Base-by-base conservation (phyloP, 352 stramenopile species). In the Pythium rhizo-oryzae region DNA sequence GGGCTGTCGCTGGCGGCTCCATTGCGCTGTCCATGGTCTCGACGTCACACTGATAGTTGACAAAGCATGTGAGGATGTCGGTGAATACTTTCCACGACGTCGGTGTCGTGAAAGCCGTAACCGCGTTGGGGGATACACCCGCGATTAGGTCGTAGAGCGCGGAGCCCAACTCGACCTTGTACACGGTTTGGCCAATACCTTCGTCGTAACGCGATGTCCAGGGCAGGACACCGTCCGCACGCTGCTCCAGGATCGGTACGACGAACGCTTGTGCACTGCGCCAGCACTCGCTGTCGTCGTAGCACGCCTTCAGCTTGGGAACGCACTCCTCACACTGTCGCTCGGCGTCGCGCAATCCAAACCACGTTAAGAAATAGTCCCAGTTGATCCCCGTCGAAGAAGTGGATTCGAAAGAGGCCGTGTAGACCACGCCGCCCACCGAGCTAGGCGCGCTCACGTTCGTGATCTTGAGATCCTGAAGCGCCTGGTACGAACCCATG, bases 11-110 rank as follows among this genome's bases (percentile, higher is more conserved):
- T 0, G 68, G 68, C 15, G 68, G 56, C 18, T 46, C 37, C 16
- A 52, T 19, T 11, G 68, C 68, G 25, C 43, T 58, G 39, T 46
- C 35, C 62, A 75, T 70, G 43, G 44, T 67, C 51, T 70, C 52
- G 1, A 70, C 21, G 33, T 75, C 68, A 33, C 68, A 75, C 21
- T 2, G 0, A 0, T 9, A 19, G 1, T 8, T 16, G 0, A 9
- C 41, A 33, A 75, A 30, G 47, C 68, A 75, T 21, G 24, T 9
- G 19, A 75, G 33, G 8, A 67, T 55, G 25, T 67, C 62, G 1
- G 56, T 62, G 44, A 70, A 69, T 6, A 30, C 8, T 0, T 47
- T 8, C 61, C 47, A 67, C 12, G 60, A 65, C 23, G 21, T 35
- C 1, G 44, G 12, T 16, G 46, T 58, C 24, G 18, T n/a, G 25